Conservation (phyloP, 2,329 filamentous ascomycete genomes). For the Colletotrichum tamarilloi region DNA sequence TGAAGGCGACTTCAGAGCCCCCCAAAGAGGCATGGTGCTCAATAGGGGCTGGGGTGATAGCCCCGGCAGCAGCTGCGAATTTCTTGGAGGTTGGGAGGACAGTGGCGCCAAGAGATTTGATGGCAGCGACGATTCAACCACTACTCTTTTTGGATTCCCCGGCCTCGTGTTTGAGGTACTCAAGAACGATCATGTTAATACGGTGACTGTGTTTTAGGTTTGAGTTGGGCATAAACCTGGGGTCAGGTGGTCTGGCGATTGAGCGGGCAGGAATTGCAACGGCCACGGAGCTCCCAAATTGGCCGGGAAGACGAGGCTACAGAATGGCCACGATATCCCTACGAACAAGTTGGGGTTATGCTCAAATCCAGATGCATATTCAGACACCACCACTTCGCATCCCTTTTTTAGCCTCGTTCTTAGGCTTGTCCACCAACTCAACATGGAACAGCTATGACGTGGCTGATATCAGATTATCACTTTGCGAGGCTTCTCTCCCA, state of each 20-base stretch:
- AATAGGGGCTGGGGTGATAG: slow-evolving; percentile 94
- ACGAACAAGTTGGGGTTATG: slow-evolving; percentile 24
- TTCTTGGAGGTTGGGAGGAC: slow-evolving; percentile 88
- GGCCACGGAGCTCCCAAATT: not conserved
- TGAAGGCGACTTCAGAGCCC: slow-evolving; percentile 60
- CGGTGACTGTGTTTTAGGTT: slow-evolving; percentile 83
- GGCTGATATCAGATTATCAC: slow-evolving; percentile 6
- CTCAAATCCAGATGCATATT: slow-evolving; percentile 25
- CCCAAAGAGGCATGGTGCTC: slow-evolving; percentile 83
- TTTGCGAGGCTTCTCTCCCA: slow-evolving; percentile 20
- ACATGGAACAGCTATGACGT: slow-evolving; percentile 35
- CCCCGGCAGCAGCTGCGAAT: slow-evolving; percentile 88
- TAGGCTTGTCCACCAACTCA: slow-evolving; percentile 19
- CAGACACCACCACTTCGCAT: slow-evolving; percentile 18
- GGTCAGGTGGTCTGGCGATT: slow-evolving; percentile 16
- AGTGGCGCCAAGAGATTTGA: slow-evolving; percentile 67
- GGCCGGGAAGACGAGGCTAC: slow-evolving; percentile 25
- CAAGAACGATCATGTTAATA: slow-evolving; percentile 90
- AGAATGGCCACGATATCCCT: slow-evolving; percentile 30
- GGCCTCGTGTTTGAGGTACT: slow-evolving; percentile 95
- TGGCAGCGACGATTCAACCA: slow-evolving; percentile 70
- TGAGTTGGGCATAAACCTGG: slow-evolving; percentile 22
- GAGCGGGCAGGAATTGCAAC: slow-evolving; percentile 1
- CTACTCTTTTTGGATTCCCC: slow-evolving; percentile 92
- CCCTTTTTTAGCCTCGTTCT: slow-evolving; percentile 11